Base-by-base conservation (phyloP, 1,284 basidiomycete species). In the Fomes fomentarius region DNA sequence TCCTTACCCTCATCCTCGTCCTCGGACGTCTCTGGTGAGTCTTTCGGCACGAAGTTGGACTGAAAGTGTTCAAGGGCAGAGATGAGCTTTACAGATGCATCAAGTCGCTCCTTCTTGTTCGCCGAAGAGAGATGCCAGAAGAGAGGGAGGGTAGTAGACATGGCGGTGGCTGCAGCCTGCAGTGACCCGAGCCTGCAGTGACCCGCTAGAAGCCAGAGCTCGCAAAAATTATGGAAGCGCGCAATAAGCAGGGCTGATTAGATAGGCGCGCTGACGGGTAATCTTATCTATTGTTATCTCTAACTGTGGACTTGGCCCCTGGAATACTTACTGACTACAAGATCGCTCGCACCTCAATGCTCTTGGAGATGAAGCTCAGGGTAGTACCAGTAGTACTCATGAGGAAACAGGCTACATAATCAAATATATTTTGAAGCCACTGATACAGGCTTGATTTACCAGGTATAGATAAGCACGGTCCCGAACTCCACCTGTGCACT, bases 91-190 rank as follows among this genome's bases (percentile, higher is more conserved):
- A 91, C 85, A 0, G 95, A 96, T 8, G 96, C 92, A 64, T 89
- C 84, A 30, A 98, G 68, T 5, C 96, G 86, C 54, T 92, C 88
- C 52, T 87, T 84, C 71, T 86, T 91, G 33, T 83, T 85, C 3
- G 84, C 77, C 3, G 91, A 93, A n/a, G 95, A 94, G 43, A 98
- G 79, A 70, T 94, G 80, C 95, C 95, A 98, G 80, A 95, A 98
- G 44, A 97, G 82, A 33, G 93, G 90, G 50, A 98, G 83, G 30
- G 90, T 94, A 33, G 89, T 92, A 31, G 87, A 82, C 89, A 92
- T 93, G 34, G 40, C 40, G 44, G 44, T 47, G 47, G 47, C 53
- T 45, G 49, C 40, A 34, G 39, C 14, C 47, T 39, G 33, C 11
- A 14, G 19, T 25, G n/a, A 17, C 11, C 24, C 17, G 30, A n/a